Conservation (phyloP, 805 yeast genomes). For the Dipodascus albidus region DNA sequence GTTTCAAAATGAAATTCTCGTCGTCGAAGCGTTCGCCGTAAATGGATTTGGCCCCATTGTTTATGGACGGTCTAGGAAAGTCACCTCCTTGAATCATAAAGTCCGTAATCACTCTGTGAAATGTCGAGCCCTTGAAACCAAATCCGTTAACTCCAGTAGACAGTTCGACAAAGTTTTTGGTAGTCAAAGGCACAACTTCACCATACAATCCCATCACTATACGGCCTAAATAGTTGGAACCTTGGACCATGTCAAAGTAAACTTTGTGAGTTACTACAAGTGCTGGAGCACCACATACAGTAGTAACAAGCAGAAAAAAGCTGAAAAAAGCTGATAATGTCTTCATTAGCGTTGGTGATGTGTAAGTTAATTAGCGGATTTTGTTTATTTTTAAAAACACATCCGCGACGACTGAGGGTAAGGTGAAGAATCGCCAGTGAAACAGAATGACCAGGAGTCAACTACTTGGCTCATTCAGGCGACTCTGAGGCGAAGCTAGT, state of each 20-base stretch:
- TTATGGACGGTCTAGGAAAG: constrained; percentile 25
- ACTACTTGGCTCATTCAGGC: too few species aligned
- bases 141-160: constrained; percentile 39
- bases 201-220: constrained; percentile 34
- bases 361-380: too few species aligned
- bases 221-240: constrained; percentile 66
- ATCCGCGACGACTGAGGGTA: not conserved
- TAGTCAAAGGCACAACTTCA: constrained; percentile 20
- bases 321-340: not conserved
- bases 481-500: too few species aligned
- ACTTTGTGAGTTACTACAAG: constrained; percentile 65
- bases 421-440: not conserved
- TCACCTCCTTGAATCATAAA: constrained; percentile 26
- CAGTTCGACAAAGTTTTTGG: constrained; percentile 12
- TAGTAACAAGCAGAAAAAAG: too few species aligned
- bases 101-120: constrained; percentile 61
- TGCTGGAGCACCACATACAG: constrained; percentile 11
- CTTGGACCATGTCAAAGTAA: constrained; percentile 77
- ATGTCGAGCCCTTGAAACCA: constrained; percentile 48
- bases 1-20: constrained; percentile 49
- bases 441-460: too few species aligned
- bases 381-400: not conserved
- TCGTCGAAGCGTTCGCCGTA: constrained; percentile 74
- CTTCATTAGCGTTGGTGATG: not conserved
- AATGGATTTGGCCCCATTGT: constrained; percentile 59